Conservation (phyloP, 257 asterid species). For the Ballota nigra region DNA sequence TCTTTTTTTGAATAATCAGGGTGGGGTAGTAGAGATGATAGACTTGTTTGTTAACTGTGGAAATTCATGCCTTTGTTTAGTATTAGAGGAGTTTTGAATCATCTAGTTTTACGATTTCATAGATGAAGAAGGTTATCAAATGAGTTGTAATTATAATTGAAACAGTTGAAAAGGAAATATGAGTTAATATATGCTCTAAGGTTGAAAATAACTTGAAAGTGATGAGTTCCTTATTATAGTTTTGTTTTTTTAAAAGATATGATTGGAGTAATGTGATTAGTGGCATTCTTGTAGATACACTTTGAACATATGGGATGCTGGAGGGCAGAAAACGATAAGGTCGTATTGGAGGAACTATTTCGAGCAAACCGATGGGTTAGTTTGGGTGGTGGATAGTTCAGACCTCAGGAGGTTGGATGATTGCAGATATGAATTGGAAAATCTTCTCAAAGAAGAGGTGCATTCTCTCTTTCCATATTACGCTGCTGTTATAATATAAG, state of each 20-base stretch:
- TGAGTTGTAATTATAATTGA: no score
- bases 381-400: conserved; percentile 98
- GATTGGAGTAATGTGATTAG: conserved; percentile 9
- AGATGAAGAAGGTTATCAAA: no score
- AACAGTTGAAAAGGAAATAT: no score
- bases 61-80: no score
- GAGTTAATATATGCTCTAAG: background rate
- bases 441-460: conserved; percentile 95
- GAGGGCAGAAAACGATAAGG: conserved; percentile 95
- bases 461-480: background rate
- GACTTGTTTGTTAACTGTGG: background rate
- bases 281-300: conserved; percentile 54
- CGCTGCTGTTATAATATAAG: background rate
- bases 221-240: background rate
- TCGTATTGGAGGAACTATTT: conserved; percentile 98
- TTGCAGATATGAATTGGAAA: conserved; percentile 86
- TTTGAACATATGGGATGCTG: conserved; percentile 94
- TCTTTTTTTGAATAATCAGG: background rate
- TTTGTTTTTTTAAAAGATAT: background rate
- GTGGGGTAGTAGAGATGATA: background rate
- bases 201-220: background rate
- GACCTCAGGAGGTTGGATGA: conserved; percentile 90
- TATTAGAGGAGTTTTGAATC: no score
- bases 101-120: no score
- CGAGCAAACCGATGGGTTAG: conserved; percentile 95